phyloP scores from a whole-genome alignment of 345 rosid genomes.

The Sisymbrium altissimum region DNA sequence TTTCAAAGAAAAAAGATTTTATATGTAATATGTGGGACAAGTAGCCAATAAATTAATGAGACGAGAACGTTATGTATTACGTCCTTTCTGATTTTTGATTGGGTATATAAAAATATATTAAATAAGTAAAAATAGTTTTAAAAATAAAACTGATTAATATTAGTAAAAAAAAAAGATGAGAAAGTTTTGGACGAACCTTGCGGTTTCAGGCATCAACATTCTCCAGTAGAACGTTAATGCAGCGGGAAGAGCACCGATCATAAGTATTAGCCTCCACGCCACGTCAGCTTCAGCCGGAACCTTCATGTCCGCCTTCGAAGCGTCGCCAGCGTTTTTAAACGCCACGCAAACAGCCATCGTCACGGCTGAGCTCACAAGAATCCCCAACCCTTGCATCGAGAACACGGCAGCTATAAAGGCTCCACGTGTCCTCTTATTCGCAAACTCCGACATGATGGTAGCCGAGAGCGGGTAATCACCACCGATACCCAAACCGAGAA shows the following conservation, averaged over 20 bases:
- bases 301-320: neutral
- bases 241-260: slow-evolving; percentile 76
- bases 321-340: slow-evolving; percentile 22
- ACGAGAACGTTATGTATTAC: neutral
- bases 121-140: no score
- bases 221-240: slow-evolving; percentile 76
- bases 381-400: slow-evolving; percentile 82
- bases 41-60: neutral
- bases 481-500: slow-evolving; percentile 72
- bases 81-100: neutral
- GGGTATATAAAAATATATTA: neutral
- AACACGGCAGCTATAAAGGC: slow-evolving; percentile 70
- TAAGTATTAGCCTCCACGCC: slow-evolving; percentile 72
- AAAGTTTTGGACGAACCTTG: slow-evolving; percentile 43
- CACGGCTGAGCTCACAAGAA: slow-evolving; percentile 52
- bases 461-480: slow-evolving; percentile 86
- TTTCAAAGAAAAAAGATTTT: no score
- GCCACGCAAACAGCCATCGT: slow-evolving; percentile 47
- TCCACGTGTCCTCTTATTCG: slow-evolving; percentile 72
- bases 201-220: slow-evolving; percentile 87
- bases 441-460: slow-evolving; percentile 83
- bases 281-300: slow-evolving; percentile 53
- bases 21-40: no score
- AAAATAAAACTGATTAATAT: neutral
- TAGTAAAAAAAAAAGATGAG: neutral